Conservation (phyloP, 352 stramenopile species). For the Phytophthora citrophthora region DNA sequence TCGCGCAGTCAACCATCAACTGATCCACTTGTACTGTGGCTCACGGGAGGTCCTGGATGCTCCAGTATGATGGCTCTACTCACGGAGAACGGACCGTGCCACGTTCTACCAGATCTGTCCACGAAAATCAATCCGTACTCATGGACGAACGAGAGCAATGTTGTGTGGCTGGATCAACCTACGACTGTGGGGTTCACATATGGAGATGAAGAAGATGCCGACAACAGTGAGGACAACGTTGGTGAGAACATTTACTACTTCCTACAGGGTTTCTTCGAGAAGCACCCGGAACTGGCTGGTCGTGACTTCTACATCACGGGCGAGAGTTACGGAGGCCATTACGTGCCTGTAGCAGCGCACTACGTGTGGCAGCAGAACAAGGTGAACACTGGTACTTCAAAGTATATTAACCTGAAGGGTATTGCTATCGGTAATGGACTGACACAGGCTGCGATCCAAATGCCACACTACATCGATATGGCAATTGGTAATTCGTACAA, state of each 20-base stretch:
- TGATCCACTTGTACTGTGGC: conserved; percentile 69
- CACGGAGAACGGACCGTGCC: conserved; percentile 71
- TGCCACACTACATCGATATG: conserved; percentile 49
- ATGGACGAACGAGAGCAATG: conserved; percentile 67
- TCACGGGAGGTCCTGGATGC: conserved; percentile 65
- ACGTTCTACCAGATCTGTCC: conserved; percentile 49
- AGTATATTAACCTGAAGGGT: conserved; percentile 49
- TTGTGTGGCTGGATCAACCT: conserved; percentile 75
- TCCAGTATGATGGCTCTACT: conserved; percentile 66
- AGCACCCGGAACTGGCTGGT: conserved; percentile 58
- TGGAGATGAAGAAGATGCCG: conserved; percentile 36
- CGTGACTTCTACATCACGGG: conserved; percentile 70
- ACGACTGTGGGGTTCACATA: conserved; percentile 64
- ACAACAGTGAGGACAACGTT: conserved; percentile 52
- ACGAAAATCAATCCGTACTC: conserved; percentile 59
- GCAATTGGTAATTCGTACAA: conserved; percentile 69
- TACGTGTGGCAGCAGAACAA: conserved; percentile 65
- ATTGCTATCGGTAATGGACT: conserved; percentile 59
- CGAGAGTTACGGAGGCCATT: conserved; percentile 76
- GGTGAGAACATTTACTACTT: conserved; percentile 74
- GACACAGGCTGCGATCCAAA: conserved; percentile 54
- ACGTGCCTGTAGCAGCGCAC: conserved; percentile 57
- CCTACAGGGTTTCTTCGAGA: conserved; percentile 65
- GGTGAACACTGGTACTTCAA: conserved; percentile 12
- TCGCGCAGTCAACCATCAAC: conserved; percentile 49